phyloP scores from a whole-genome alignment of 345 rosid species.

The Dipteronia dyeriana region DNA sequence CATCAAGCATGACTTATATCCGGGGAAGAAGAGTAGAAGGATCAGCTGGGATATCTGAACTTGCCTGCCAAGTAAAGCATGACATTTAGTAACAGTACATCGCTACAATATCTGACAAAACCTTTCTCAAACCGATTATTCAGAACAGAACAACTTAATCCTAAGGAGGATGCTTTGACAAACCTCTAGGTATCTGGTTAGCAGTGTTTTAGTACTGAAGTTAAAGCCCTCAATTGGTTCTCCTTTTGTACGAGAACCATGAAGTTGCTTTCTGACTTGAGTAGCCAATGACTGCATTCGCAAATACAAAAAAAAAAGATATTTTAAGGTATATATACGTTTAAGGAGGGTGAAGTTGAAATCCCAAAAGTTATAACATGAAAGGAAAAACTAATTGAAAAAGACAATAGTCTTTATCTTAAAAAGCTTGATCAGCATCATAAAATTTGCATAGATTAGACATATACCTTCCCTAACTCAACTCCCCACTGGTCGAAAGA shows the following conservation, averaged over 20 bases:
- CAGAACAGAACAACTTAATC: neutral
- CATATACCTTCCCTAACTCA: conserved; percentile 87
- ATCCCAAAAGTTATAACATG: neutral
- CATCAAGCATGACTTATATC: conserved; percentile 27
- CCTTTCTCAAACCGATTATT: neutral
- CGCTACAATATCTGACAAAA: neutral
- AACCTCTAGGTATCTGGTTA: conserved; percentile 82
- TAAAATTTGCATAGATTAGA: neutral
- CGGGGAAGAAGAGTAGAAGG: conserved; percentile 50
- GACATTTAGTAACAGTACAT: conserved; percentile 2
- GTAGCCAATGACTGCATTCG: conserved; percentile 72
- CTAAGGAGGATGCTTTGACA: neutral
- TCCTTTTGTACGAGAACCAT: conserved; percentile 70
- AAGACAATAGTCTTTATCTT: neutral
- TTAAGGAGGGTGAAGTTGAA: neutral
- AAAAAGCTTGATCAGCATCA: neutral
- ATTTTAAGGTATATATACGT: neutral
- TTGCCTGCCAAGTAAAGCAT: conserved; percentile 44
- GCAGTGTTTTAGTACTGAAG: conserved; percentile 70
- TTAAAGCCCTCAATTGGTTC: conserved; percentile 77
- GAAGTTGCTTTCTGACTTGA: conserved; percentile 86
- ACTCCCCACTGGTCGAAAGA: conserved; percentile 99
- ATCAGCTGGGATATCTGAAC: conserved; percentile 53
- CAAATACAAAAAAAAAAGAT: conserved; percentile 14
- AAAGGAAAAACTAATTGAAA: neutral